These are phyloP conservation scores for Sistotremastrum suecicum DNA, from an alignment of 768 basidiomycete species.

Conservation along the genomic window DNA sequence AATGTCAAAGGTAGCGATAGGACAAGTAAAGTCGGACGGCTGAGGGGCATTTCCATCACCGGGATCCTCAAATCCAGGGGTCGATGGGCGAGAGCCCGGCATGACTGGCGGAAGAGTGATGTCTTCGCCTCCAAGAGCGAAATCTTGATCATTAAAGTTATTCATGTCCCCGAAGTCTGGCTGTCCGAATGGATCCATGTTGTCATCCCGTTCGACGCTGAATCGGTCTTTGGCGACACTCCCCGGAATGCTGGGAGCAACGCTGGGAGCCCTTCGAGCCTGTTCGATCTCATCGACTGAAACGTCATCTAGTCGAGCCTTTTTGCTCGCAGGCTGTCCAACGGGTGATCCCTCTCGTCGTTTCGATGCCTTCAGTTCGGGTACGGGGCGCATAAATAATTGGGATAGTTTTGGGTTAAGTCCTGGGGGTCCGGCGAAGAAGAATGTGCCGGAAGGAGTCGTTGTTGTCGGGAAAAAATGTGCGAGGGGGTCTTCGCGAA, in stretches of 20 bases:
- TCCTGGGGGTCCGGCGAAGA: slow-evolving; percentile 78
- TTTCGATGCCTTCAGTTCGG: slow-evolving; percentile 32
- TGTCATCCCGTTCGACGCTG: slow-evolving; percentile 34
- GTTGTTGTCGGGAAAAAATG: slow-evolving; percentile 76
- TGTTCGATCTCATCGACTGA: slow-evolving; percentile 41
- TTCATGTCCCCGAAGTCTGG: slow-evolving; percentile 48
- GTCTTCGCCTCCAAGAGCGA: slow-evolving; percentile 19
- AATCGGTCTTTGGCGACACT: slow-evolving; percentile 38
- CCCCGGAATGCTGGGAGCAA: slow-evolving; percentile 32
- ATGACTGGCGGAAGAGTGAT: slow-evolving; percentile 22
- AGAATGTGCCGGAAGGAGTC: slow-evolving; percentile 58
- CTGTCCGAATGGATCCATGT: slow-evolving; percentile 38
- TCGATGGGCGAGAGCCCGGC: slow-evolving; percentile 37
- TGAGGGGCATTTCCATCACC: slow-evolving; percentile 44
- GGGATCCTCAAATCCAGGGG: slow-evolving; percentile 42
- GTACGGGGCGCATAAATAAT: slow-evolving; percentile 70
- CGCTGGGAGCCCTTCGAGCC: slow-evolving; percentile 50
- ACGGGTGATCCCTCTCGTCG: slow-evolving; percentile 47
- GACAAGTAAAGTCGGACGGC: slow-evolving; percentile 54
- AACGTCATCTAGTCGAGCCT: slow-evolving; percentile 40
- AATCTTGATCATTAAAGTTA: slow-evolving; percentile 34
- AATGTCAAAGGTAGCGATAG: slow-evolving; percentile 70
- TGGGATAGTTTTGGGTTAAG: slow-evolving; percentile 68
- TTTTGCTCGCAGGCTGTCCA: slow-evolving; percentile 37
- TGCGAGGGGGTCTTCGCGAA: slow-evolving; percentile 69